phyloP scores from a whole-genome alignment of 176 grass and related monocot genomes.

The Oryza glaberrima region DNA sequence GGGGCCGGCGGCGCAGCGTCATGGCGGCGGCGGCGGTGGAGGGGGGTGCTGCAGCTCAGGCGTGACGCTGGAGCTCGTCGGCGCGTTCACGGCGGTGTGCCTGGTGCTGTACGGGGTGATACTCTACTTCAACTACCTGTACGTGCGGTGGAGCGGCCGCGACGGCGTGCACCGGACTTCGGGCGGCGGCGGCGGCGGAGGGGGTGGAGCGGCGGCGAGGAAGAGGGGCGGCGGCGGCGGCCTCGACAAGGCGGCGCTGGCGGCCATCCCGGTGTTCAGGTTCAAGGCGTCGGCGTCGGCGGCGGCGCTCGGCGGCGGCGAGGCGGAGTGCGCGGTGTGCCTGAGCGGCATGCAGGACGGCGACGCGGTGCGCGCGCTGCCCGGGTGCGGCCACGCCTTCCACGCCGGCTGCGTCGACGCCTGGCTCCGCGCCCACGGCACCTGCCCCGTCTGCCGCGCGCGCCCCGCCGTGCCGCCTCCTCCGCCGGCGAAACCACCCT shows the following conservation, averaged over 20 bases:
- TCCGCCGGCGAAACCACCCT: conserved; percentile 8
- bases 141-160: conserved; percentile 54
- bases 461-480: conserved; percentile 40
- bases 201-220: not conserved
- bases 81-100: conserved; percentile 64
- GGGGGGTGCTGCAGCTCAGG: conserved; percentile 46
- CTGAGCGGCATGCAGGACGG: conserved; percentile 64
- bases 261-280: conserved; percentile 48
- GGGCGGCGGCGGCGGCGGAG: not conserved
- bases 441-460: conserved; percentile 59
- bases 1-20: not conserved
- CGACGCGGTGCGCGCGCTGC: conserved; percentile 56
- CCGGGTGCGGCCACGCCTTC: conserved; percentile 60
- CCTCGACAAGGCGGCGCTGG: conserved; percentile 51
- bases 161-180: conserved; percentile 52
- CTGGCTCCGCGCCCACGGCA: conserved; percentile 53
- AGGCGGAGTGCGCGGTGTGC: conserved; percentile 55
- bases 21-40: not conserved
- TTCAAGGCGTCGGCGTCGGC: conserved; percentile 29
- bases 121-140: conserved; percentile 65
- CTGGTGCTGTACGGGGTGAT: conserved; percentile 55
- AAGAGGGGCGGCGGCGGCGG: conserved; percentile 32
- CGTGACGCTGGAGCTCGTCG: conserved; percentile 60
- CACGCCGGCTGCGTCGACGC: conserved; percentile 56
- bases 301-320: not conserved